Conservation (phyloP, 768 basidiomycete genomes). For the Agaricus subrufescens region DNA sequence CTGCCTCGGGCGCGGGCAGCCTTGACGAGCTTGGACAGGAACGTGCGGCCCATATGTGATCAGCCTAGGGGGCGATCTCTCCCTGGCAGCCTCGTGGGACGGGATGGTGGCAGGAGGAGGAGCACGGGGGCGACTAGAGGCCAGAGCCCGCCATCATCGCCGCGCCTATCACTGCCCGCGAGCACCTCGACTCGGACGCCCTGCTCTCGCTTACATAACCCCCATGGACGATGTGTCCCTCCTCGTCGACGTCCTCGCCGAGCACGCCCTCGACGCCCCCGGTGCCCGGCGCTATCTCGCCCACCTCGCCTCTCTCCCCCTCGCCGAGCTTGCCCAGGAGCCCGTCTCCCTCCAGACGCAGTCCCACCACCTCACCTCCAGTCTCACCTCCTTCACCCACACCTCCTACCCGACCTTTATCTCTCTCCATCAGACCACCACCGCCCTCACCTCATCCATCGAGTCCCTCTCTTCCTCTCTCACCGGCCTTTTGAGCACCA, state of each 20-base stretch:
- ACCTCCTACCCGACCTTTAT: slow-evolving; percentile 91
- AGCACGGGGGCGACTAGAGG: too few relatives aligned
- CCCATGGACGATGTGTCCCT: slow-evolving; percentile 21
- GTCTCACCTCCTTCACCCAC: slow-evolving; percentile 84
- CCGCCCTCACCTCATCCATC: slow-evolving; percentile 68
- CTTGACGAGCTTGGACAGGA: slow-evolving; percentile 9
- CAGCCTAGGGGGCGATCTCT: too few relatives aligned
- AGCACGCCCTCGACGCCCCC: slow-evolving; percentile 20
- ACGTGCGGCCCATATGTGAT: slow-evolving; percentile 8
- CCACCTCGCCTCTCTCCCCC: slow-evolving; percentile 58
- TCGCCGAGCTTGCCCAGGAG: slow-evolving; percentile 66
- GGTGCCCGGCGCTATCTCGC: slow-evolving; percentile 52
- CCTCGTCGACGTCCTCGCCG: slow-evolving; percentile 27
- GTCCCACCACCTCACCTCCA: slow-evolving; percentile 81
- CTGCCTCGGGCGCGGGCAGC: background rate
- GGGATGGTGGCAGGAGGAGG: too few relatives aligned
- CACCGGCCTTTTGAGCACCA: slow-evolving; percentile 53
- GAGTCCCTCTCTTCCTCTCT: slow-evolving; percentile 73
- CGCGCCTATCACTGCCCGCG: too few relatives aligned
- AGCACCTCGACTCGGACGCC: too few relatives aligned
- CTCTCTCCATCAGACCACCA: slow-evolving; percentile 78
- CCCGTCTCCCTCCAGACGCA: slow-evolving; percentile 79
- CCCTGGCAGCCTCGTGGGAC: too few relatives aligned
- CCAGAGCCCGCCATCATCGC: too few relatives aligned
- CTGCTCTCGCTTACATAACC: background rate